A percentile compares a stretch with the other conserved stretches of the same genome.
Evolutionary conservation across 257 asterid genomes (phyloP).

Genomic region (Solanum rostratum): DNA sequence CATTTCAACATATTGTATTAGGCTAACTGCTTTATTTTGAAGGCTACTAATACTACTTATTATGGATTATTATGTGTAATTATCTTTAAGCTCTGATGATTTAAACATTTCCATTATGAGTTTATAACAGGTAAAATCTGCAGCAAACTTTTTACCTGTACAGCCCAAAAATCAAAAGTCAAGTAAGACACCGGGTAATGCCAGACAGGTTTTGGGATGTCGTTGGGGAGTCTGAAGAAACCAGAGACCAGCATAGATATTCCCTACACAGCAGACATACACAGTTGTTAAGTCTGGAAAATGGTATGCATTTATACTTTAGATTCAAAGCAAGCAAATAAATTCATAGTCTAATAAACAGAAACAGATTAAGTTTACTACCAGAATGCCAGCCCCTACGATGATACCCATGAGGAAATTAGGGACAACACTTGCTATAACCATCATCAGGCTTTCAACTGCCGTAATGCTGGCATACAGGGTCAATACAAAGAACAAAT

Average conservation of each 20-base stretch:
- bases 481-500: conserved; percentile 64
- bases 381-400: conserved; percentile 98
- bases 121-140: neutral
- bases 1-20: neutral
- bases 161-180: conserved; percentile 97
- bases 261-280: conserved; percentile 30
- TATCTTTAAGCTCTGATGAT: neutral
- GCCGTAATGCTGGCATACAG: conserved; percentile 85
- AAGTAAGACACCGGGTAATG: conserved; percentile 96
- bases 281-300: neutral
- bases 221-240: conserved; percentile 90
- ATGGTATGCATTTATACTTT: neutral
- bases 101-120: neutral
- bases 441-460: conserved; percentile 99
- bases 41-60: neutral
- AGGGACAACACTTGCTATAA: conserved; percentile 84
- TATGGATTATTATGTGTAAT: neutral
- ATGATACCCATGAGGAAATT: conserved; percentile 96
- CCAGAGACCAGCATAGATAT: conserved; percentile 95
- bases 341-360: neutral
- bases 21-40: neutral
- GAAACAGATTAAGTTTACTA: neutral
- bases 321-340: neutral
- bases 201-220: conserved; percentile 97
- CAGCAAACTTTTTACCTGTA: conserved; percentile 45